Base-by-base conservation (phyloP, 1,284 basidiomycete genomes). In the Flammula alnicola region DNA sequence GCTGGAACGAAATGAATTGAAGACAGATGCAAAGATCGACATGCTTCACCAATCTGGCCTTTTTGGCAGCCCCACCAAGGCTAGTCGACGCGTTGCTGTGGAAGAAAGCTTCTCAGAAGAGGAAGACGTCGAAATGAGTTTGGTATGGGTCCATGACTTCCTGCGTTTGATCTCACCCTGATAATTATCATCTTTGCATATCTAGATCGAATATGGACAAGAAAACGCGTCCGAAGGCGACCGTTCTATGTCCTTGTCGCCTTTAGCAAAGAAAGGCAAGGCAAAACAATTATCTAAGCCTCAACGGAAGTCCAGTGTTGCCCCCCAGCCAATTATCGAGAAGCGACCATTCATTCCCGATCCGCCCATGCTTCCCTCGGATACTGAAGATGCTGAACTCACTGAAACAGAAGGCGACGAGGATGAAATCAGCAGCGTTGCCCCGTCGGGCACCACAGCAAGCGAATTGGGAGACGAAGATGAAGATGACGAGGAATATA, bases 11-110 rank as follows among this genome's bases (percentile, higher is more conserved):
- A 88, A 88, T 53, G 93, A 95, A 59, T 73, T 81, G 59, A 95
- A 93, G 66, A 92, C 87, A 52, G 91, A 96, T 63, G 88, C 88
- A 11, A 96, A 97, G 74, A 92, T 97, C 48, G 94, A 96, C 64
- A 91, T 96, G 79, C 72, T 96, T 45, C 88, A 92, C 51, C 82
- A 85, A 47, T 82, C 88, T 35, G 84, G 87, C 5, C 64, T 85
- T 47, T 78, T 88, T 52, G 78, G 73, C 16, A 81, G 76, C 54
- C 77, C 74, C 2, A 58, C 66, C 14, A 76, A 76, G 61, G 63
- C 59, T 38, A 49, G 55, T 35, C 52, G 54, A n/a, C 52, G 50
- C 10, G 17, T 49, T 42, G 26, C 47, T 43, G 22, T 57, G 11
- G 52, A 63, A 22, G 58, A 61, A 7, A 52, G 55, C 47, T 39